These are phyloP conservation scores for Lumnitzera littorea DNA, from an alignment of 345 rosid species.

Conservation along the genomic window DNA sequence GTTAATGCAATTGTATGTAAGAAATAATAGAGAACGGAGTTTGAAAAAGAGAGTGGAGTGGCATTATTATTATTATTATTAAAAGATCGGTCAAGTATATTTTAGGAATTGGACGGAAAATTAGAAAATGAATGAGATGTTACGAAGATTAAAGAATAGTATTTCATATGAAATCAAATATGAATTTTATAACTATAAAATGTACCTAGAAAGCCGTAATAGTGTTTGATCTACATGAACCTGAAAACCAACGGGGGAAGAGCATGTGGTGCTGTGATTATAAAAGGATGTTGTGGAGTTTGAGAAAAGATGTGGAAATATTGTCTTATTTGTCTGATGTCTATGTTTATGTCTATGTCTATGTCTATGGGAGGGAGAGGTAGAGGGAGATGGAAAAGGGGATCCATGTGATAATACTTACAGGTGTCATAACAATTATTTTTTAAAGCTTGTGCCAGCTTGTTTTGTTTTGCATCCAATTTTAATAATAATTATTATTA, in stretches of 20 bases:
- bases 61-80: no score
- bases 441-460: conserved; percentile 27
- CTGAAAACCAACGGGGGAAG: neutral
- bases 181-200: neutral
- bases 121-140: no score
- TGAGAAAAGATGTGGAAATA: conserved; percentile 4
- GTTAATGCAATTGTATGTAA: no score
- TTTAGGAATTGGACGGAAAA: no score
- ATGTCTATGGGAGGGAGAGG: no score
- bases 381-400: conserved; percentile 11
- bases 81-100: no score
- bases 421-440: conserved; percentile 7
- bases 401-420: conserved; percentile 51
- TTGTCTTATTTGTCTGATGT: conserved; percentile 1
- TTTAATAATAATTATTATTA: conserved; percentile 2
- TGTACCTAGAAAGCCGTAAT: neutral
- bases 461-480: conserved; percentile 9
- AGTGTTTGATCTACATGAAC: conserved; percentile 11
- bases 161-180: no score
- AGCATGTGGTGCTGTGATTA: neutral
- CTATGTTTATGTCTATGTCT: no score
- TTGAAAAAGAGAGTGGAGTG: no score
- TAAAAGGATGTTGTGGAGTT: neutral
- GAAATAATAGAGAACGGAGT: no score
- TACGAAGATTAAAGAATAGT: no score